Percentiles rank a stretch among this genome's conserved stretches.
Conservation (phyloP, 208 protist species). For the Crithidia fasciculata region DNA sequence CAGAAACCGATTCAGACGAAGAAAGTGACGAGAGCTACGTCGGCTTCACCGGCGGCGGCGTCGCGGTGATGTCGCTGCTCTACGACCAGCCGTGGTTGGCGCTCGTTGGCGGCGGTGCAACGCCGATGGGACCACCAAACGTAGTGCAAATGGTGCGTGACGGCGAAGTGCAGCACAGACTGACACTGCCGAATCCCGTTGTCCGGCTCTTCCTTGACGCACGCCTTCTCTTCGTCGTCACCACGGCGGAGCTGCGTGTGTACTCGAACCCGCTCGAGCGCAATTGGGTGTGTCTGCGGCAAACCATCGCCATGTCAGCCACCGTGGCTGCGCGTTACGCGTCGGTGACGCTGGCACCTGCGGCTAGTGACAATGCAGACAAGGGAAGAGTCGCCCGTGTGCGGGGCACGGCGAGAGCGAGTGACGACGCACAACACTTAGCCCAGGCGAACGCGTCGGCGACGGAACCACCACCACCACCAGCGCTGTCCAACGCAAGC, state of each 20-base stretch:
- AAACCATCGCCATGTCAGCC: constrained; percentile 9
- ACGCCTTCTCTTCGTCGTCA: constrained; percentile 44
- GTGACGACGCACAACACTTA: not conserved
- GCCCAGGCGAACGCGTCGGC: not conserved
- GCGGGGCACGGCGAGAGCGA: not conserved
- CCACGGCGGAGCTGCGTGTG: constrained; percentile 36
- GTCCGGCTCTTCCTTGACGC: constrained; percentile 38
- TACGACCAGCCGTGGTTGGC: constrained; percentile 66
- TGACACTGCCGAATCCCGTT: constrained; percentile 28
- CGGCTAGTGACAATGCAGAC: not conserved
- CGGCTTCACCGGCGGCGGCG: constrained; percentile 46
- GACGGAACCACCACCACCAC: too few relatives aligned
- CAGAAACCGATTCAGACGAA: not conserved
- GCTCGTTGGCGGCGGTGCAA: constrained; percentile 62
- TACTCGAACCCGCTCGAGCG: constrained; percentile 51
- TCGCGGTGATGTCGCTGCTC: constrained; percentile 67
- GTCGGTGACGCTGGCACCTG: not conserved
- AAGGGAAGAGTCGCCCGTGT: not conserved
- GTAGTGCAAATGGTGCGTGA: constrained; percentile 28
- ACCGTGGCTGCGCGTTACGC: constrained; percentile 14
- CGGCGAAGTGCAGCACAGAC: constrained; percentile 14
- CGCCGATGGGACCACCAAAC: constrained; percentile 48
- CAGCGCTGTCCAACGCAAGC: too few relatives aligned
- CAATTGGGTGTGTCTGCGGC: constrained; percentile 28
- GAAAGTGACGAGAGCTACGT: constrained; percentile 19